A percentile compares a stretch with the other conserved stretches of the same genome.
Conservation (phyloP, 441 rosid species). For the Pelargonium australe region DNA sequence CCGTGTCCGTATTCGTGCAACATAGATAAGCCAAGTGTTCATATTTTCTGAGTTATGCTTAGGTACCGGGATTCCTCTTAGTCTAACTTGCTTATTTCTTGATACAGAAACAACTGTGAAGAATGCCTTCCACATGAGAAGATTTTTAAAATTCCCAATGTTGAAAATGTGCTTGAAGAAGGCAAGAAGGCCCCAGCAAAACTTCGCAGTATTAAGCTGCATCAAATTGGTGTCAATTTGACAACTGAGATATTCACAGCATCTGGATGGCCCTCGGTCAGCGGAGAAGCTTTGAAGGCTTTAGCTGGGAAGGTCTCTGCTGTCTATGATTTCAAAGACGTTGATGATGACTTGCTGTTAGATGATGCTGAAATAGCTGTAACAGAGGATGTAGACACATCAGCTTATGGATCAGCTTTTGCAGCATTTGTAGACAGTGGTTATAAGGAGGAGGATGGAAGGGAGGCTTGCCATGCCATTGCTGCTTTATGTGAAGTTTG, state of each 20-base stretch:
- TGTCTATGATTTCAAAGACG: constrained; percentile 42
- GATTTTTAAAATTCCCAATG: constrained; percentile 61
- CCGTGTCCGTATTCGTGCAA: no score
- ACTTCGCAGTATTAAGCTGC: constrained; percentile 52
- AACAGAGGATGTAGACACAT: constrained; percentile 32
- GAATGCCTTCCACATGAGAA: constrained; percentile 47
- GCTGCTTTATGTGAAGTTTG: constrained; percentile 83
- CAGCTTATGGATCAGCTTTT: constrained; percentile 52
- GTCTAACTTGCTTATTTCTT: constrained; percentile 23
- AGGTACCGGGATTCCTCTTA: no score
- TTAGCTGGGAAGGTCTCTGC: constrained; percentile 78
- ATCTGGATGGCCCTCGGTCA: constrained; percentile 80
- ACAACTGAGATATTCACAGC: constrained; percentile 69
- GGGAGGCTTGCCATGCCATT: constrained; percentile 88
- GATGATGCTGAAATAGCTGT: constrained; percentile 27
- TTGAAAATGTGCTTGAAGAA: constrained; percentile 70
- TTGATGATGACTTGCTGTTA: constrained; percentile 26
- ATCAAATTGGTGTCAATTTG: constrained; percentile 41
- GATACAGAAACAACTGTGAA: constrained; percentile 39
- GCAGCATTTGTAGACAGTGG: constrained; percentile 32
- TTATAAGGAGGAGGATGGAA: constrained; percentile 43
- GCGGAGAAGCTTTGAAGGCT: constrained; percentile 69
- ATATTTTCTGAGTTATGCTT: no score
- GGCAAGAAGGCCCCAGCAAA: constrained; percentile 76
- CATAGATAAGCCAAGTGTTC: no score